phyloP scores from a whole-genome alignment of 768 basidiomycete genomes.

The Tylopilus balloui region DNA sequence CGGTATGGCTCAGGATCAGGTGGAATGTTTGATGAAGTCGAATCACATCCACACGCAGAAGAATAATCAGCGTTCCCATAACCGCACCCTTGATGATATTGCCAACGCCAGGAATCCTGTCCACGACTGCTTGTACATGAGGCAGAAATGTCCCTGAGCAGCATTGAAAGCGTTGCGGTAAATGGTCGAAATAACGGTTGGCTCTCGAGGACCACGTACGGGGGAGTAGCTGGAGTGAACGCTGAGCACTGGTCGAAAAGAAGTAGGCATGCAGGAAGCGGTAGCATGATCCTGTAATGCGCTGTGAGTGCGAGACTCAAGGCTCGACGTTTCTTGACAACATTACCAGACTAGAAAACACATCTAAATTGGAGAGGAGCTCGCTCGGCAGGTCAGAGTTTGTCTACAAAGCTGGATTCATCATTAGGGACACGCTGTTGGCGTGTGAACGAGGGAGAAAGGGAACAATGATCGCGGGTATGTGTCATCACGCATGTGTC shows the following conservation, averaged over 20 bases:
- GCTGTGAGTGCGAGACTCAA: not conserved
- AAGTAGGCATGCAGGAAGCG: not conserved
- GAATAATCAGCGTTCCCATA: not conserved
- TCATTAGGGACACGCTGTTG: not conserved
- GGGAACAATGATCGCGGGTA: no score
- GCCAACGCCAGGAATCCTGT: not conserved
- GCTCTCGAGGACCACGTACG: not conserved
- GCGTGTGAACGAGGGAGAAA: not conserved
- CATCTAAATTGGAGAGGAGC: not conserved
- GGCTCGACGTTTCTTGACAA: not conserved
- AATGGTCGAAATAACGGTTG: not conserved
- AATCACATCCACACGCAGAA: constrained; percentile 8
- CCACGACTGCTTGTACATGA: not conserved
- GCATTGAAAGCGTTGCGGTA: not conserved
- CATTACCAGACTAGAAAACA: not conserved
- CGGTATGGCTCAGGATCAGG: not conserved
- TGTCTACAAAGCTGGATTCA: not conserved
- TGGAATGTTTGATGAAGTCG: not conserved
- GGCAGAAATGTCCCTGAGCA: constrained; percentile 5
- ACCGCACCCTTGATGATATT: constrained; percentile 1
- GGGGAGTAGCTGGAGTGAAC: not conserved
- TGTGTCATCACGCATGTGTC: no score
- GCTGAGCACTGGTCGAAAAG: not conserved
- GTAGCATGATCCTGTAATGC: not conserved
- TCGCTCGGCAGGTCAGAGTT: no score